Evolutionary conservation across 2,329 filamentous ascomycete genomes (phyloP).

Genomic region (Coniochaeta sp.): DNA sequence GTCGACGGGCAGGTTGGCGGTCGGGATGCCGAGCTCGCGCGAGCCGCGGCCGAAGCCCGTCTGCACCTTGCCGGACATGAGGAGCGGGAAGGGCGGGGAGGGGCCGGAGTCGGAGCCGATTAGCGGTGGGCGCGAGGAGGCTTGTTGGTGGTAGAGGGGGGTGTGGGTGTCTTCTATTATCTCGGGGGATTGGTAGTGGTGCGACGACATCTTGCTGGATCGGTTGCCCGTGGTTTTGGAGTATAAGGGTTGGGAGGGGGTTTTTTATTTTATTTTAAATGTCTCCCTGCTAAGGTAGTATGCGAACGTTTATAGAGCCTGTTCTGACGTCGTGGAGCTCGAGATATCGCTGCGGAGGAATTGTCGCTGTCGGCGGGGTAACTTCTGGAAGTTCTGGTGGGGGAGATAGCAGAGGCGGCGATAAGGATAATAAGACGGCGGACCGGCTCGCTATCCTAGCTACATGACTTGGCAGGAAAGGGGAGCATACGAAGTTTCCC

Average conservation of each 20-base stretch:
- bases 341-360: not conserved
- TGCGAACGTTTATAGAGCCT: not conserved
- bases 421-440: not conserved
- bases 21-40: slow-evolving; percentile 95
- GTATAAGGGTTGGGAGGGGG: not conserved
- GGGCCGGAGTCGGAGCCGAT: slow-evolving; percentile 70
- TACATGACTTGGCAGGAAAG: not conserved
- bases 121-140: slow-evolving; percentile 53
- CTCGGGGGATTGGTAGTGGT: not conserved
- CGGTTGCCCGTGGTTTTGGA: not conserved
- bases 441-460: not conserved
- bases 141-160: not conserved
- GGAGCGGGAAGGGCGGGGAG: slow-evolving; percentile 70
- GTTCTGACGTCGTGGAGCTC: not conserved
- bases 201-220: not conserved
- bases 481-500: not conserved
- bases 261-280: not conserved
- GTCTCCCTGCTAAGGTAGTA: no score
- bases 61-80: slow-evolving; percentile 79
- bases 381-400: not conserved
- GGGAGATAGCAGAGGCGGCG: not conserved
- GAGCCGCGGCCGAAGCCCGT: slow-evolving; percentile 90
- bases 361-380: not conserved
- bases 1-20: slow-evolving; percentile 82
- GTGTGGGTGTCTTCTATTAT: not conserved